Evolutionary conservation across 495 filamentous ascomycete genomes (phyloP).

Genomic region (Bacidia gigantensis): DNA sequence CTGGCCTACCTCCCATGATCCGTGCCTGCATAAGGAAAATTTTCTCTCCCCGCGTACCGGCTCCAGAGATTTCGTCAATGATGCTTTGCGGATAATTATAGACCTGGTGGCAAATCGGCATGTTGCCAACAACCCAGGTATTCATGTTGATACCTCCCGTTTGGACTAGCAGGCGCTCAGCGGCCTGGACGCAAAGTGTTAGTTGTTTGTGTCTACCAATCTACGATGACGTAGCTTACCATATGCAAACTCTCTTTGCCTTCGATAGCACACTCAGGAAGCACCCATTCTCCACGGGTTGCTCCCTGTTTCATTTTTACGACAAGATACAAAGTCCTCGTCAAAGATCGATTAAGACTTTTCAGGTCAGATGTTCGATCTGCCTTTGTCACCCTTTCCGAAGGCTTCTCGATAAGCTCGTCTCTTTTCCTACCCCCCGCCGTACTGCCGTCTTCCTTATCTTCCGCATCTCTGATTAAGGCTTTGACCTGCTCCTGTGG

Average conservation of each 20-base stretch:
- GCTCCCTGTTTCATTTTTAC: slow-evolving; percentile 37
- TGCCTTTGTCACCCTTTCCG: slow-evolving; percentile 61
- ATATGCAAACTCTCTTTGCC: slow-evolving; percentile 62
- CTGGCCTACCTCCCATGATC: slow-evolving; percentile 91
- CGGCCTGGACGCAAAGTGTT: slow-evolving; percentile 42
- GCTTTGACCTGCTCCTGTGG: slow-evolving; percentile 47
- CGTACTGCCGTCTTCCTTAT: slow-evolving; percentile 47
- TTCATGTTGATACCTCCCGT: slow-evolving; percentile 92
- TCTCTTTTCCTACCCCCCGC: slow-evolving; percentile 47
- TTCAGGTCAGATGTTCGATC: slow-evolving; percentile 58
- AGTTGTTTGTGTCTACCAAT: background rate
- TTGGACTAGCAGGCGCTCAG: slow-evolving; percentile 59
- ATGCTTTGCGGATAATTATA: slow-evolving; percentile 25
- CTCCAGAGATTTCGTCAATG: slow-evolving; percentile 22
- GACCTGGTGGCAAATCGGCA: slow-evolving; percentile 70
- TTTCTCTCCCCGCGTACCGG: slow-evolving; percentile 51
- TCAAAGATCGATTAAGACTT: slow-evolving; percentile 64
- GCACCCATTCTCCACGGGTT: slow-evolving; percentile 51
- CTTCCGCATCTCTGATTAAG: slow-evolving; percentile 60
- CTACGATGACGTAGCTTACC: slow-evolving; percentile 37
- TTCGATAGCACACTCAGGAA: slow-evolving; percentile 54
- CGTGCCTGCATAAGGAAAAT: slow-evolving; percentile 89
- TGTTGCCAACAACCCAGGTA: slow-evolving; percentile 90
- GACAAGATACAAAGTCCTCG: slow-evolving; percentile 72
- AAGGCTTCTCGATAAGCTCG: slow-evolving; percentile 57